phyloP scores from a whole-genome alignment of 2,329 filamentous ascomycete species.

The Trichoderma asperellum region DNA sequence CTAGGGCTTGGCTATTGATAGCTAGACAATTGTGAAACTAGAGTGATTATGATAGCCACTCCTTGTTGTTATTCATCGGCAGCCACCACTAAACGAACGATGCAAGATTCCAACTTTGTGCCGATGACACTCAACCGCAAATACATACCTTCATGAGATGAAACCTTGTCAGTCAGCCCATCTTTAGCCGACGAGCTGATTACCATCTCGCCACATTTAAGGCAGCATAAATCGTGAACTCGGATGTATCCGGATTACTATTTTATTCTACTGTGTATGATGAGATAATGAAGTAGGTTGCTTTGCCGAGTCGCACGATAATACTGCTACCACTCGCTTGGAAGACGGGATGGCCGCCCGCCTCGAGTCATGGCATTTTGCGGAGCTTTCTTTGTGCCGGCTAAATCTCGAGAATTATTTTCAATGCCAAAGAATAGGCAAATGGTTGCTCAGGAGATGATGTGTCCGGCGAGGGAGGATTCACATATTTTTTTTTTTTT shows the following conservation, averaged over 20 bases:
- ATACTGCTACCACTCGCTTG: neutral
- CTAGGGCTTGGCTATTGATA: neutral
- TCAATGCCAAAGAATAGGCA: neutral
- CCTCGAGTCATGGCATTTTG: constrained; percentile 13
- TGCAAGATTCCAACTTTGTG: neutral
- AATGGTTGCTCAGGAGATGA: constrained; percentile 9
- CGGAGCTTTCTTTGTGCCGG: neutral
- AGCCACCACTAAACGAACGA: neutral
- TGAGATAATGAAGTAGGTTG: constrained; percentile 1
- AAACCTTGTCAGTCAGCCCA: neutral
- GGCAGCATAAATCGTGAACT: neutral
- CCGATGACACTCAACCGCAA: neutral
- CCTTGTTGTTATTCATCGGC: neutral
- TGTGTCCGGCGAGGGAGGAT: neutral
- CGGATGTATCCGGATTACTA: constrained; percentile 4
- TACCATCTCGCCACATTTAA: neutral
- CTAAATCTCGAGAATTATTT: neutral
- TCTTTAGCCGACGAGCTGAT: neutral
- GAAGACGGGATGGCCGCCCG: neutral
- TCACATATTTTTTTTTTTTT: neutral
- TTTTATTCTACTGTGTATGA: neutral
- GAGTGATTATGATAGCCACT: neutral
- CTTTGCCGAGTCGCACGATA: constrained; percentile 14
- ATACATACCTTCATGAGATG: neutral
- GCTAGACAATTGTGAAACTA: neutral